These are phyloP conservation scores for Cardamine chenopodiifolia DNA, from an alignment of 345 rosid genomes.

Conservation along the genomic window DNA sequence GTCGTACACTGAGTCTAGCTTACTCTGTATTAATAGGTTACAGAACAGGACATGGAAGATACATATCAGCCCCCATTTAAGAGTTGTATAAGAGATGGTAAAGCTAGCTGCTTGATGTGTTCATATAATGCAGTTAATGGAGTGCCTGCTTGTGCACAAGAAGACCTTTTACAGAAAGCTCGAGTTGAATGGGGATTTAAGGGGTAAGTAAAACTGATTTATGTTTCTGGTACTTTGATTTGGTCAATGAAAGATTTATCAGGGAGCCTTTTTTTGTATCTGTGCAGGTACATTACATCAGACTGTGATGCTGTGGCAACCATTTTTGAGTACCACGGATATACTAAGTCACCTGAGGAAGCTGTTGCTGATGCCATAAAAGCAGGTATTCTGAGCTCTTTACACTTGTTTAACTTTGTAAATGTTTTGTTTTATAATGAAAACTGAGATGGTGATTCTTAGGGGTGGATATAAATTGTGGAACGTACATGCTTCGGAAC, in stretches of 20 bases:
- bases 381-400: constrained; percentile 60
- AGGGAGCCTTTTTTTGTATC: background rate
- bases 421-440: background rate
- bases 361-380: constrained; percentile 79
- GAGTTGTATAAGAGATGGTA: constrained; percentile 71
- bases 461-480: constrained; percentile 89
- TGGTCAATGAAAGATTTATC: background rate
- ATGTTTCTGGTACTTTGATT: constrained; percentile 5
- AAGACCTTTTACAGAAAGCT: constrained; percentile 65
- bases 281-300: constrained; percentile 77
- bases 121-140: constrained; percentile 88
- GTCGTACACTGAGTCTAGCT: constrained; percentile 14
- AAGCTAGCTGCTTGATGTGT: constrained; percentile 97
- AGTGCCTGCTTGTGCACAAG: constrained; percentile 79
- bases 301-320: constrained; percentile 99
- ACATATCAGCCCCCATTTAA: constrained; percentile 82
- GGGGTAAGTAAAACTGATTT: constrained; percentile 54
- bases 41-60: constrained; percentile 84
- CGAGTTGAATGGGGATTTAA: constrained; percentile 84
- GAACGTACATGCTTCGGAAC: constrained; percentile 62
- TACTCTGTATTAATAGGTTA: constrained; percentile 55
- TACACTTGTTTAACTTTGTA: background rate
- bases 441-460: constrained; percentile 20
- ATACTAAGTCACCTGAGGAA: constrained; percentile 62
- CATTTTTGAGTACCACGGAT: constrained; percentile 70